Base-by-base conservation (phyloP, 2,329 filamentous ascomycete species). In the Diaporthe citriasiana region DNA sequence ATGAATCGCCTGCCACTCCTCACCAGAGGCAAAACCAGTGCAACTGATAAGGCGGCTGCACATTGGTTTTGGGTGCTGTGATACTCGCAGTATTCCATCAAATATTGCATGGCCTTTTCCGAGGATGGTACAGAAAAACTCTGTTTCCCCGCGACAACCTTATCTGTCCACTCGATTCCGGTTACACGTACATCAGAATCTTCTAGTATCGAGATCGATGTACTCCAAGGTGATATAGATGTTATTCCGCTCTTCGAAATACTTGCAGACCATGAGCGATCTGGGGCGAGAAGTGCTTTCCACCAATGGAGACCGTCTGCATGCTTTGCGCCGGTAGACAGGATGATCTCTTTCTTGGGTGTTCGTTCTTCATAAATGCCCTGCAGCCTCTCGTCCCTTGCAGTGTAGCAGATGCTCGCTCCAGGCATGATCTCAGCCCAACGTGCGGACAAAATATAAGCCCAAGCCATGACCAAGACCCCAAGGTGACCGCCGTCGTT, bases 371-470 rank as follows among this genome's bases (percentile, higher is more conserved):
- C 12, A 22, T 1, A 7, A n/a, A 2, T 25, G 30, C 22, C 10
- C 9, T 57, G 55, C 1, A n/a, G 1, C 8, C 33, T 40, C 19
- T 57, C 33, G 30, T 25, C 30, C 8, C 0, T 38, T 42, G 5
- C n/a, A 45, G 40, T 47, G 40, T 63, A 63, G 17, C 9, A 33
- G 4, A 63, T 47, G 1, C 4, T 7, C n/a, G 25, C 59, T 47
- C 59, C 59, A 22, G 59, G 59, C 59, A 63, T 63, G 25, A 30
- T 15, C 40, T 47, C 59, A 13, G 59, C 38, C 59, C 59, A 63
- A 7, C 59, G 59, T 3, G 59, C 59, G 1, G 59, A 63, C 7
- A 63, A 15, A 4, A 63, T 22, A 3, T 63, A 63, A 22, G 59
- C 59, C 59, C 59, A 47, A 22, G 38, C 59, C 17, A 63, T 3